Percentiles rank a stretch among this genome's conserved stretches.
phyloP scores from a whole-genome alignment of 2,329 filamentous ascomycete species.

The Didymella glomerata region DNA sequence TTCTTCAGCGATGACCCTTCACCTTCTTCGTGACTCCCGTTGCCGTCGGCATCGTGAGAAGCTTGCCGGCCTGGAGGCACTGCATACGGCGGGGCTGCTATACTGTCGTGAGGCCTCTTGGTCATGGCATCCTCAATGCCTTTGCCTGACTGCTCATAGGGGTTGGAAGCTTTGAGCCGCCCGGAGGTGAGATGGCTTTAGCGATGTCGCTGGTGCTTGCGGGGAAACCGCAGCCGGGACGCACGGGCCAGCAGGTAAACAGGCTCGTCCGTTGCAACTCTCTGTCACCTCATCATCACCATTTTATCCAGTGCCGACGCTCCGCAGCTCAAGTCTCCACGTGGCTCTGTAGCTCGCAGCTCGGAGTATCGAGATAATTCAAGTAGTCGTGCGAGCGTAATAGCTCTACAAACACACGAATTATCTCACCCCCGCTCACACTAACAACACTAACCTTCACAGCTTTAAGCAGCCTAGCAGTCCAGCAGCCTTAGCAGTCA shows the following conservation, averaged over 20 bases:
- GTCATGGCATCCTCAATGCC: conserved; percentile 45
- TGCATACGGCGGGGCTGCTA: conserved; percentile 31
- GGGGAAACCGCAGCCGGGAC: conserved; percentile 12
- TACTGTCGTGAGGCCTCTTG: conserved; percentile 43
- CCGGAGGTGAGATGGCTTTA: conserved; percentile 7
- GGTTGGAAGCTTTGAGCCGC: conserved; percentile 3
- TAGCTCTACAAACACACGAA: neutral
- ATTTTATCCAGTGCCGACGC: neutral
- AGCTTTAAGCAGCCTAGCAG: conserved; percentile 1
- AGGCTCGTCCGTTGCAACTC: neutral
- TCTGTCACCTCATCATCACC: conserved; percentile 1
- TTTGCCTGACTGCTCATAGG: conserved; percentile 3
- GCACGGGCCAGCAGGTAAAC: conserved; percentile 3
- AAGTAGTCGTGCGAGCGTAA: neutral
- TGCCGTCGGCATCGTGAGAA: conserved; percentile 34
- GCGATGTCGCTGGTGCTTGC: conserved; percentile 11
- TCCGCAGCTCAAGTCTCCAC: neutral
- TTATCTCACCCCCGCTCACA: neutral
- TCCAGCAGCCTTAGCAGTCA: conserved; percentile 1
- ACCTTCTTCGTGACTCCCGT: conserved; percentile 35
- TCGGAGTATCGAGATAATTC: neutral
- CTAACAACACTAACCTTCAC: neutral
- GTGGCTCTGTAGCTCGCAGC: neutral
- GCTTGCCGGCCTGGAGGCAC: conserved; percentile 27
- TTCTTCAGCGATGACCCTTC: conserved; percentile 44